These are phyloP conservation scores for Ganoderma resinaceum DNA, from an alignment of 1,284 basidiomycete genomes.

Conservation along the genomic window DNA sequence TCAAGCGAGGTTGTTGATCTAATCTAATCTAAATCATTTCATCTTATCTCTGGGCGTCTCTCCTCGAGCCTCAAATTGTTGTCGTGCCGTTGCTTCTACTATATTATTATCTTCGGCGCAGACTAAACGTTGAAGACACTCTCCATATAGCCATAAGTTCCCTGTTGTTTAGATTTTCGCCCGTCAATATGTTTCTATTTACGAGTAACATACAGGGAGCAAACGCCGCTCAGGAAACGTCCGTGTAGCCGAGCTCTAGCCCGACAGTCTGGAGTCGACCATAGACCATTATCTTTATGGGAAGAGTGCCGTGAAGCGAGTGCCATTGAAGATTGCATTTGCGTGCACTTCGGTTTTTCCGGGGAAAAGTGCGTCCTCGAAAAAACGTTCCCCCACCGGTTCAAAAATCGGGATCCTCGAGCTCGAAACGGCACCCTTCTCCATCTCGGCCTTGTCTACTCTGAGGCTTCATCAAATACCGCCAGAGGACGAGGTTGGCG, in stretches of 20 bases:
- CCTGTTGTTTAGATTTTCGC: no score
- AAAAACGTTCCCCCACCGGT: background rate
- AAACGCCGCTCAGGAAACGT: no score
- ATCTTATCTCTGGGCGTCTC: background rate
- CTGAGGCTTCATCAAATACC: background rate
- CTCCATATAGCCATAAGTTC: no score
- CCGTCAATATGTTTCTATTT: no score
- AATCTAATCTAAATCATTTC: background rate
- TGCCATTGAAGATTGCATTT: background rate
- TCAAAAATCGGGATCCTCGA: background rate
- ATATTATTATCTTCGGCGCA: no score
- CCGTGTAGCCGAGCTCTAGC: no score
- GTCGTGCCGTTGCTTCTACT: no score
- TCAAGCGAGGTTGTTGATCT: background rate
- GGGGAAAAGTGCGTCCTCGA: background rate
- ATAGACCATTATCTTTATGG: background rate
- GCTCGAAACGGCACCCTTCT: background rate
- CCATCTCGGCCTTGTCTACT: background rate
- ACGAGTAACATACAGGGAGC: no score
- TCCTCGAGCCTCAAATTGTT: no score
- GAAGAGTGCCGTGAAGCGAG: background rate
- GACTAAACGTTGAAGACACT: no score
- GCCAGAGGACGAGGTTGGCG: background rate
- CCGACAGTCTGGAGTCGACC: background rate
- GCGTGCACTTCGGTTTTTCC: slow-evolving; percentile 2